Conservation (phyloP, 2,329 filamentous ascomycete genomes). For the Aspergillus sp. region DNA sequence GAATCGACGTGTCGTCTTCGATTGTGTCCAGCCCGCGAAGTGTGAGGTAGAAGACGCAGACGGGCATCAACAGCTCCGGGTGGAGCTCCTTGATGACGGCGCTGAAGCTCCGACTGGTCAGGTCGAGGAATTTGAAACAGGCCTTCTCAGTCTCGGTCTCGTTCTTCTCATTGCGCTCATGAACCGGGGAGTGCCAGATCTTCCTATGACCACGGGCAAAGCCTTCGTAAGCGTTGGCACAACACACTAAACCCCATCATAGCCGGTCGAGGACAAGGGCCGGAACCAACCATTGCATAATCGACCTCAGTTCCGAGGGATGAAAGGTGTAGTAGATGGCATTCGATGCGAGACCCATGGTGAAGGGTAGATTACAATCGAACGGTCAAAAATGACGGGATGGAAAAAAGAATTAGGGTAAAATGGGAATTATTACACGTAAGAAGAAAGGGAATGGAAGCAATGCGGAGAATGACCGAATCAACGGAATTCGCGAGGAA, state of each 20-base stretch:
- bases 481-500: slow-evolving; percentile 11
- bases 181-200: slow-evolving; percentile 92
- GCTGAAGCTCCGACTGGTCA: slow-evolving; percentile 91
- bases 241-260: slow-evolving; percentile 6
- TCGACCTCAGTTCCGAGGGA: slow-evolving; percentile 74
- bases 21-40: slow-evolving; percentile 95
- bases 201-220: slow-evolving; percentile 63
- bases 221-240: slow-evolving; percentile 17
- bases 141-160: slow-evolving; percentile 72
- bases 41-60: slow-evolving; percentile 89
- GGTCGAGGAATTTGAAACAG: slow-evolving; percentile 83
- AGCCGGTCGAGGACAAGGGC: slow-evolving; percentile 4
- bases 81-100: slow-evolving; percentile 95
- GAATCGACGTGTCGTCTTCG: slow-evolving; percentile 96
- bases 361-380: slow-evolving; percentile 25
- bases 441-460: background rate
- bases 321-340: slow-evolving; percentile 73
- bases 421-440: background rate
- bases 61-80: slow-evolving; percentile 85
- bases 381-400: slow-evolving; percentile 2
- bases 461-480: slow-evolving; percentile 7
- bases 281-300: slow-evolving; percentile 77
- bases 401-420: background rate
- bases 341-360: slow-evolving; percentile 49
- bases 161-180: slow-evolving; percentile 74